These are phyloP conservation scores for Liriodendron chinense DNA, from an alignment of 164 flowering plant genomes.

Conservation along the genomic window DNA sequence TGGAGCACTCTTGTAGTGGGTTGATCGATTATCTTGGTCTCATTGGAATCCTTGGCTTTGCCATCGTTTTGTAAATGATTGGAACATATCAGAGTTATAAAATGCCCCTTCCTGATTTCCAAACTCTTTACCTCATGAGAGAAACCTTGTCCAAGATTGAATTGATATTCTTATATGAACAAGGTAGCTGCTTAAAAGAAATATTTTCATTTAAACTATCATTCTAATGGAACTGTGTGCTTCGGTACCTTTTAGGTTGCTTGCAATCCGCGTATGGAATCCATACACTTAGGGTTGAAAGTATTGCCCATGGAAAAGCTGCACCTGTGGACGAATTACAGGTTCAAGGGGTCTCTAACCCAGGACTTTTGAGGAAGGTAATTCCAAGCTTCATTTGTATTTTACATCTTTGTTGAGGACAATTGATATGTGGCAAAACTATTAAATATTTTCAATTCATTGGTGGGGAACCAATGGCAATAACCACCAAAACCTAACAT, in stretches of 20 bases:
- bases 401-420: too few relatives aligned
- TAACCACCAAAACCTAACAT: too few relatives aligned
- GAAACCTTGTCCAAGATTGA: neutral
- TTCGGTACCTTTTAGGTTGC: constrained; percentile 47
- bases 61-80: neutral
- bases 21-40: too few relatives aligned
- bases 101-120: neutral
- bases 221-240: neutral
- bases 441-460: too few relatives aligned
- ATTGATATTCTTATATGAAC: neutral
- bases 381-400: neutral
- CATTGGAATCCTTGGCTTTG: neutral
- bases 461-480: too few relatives aligned
- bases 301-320: constrained; percentile 66
- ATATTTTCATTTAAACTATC: neutral
- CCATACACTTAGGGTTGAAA: constrained; percentile 72
- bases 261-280: constrained; percentile 69
- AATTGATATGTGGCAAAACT: too few relatives aligned
- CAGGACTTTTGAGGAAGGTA: constrained; percentile 70
- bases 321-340: constrained; percentile 83
- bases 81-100: neutral
- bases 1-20: neutral
- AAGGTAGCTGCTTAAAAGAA: neutral
- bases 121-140: neutral
- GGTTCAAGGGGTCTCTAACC: constrained; percentile 72